Base-by-base conservation (phyloP, 176 grass and related monocot species). In the Juncus inflexus region DNA sequence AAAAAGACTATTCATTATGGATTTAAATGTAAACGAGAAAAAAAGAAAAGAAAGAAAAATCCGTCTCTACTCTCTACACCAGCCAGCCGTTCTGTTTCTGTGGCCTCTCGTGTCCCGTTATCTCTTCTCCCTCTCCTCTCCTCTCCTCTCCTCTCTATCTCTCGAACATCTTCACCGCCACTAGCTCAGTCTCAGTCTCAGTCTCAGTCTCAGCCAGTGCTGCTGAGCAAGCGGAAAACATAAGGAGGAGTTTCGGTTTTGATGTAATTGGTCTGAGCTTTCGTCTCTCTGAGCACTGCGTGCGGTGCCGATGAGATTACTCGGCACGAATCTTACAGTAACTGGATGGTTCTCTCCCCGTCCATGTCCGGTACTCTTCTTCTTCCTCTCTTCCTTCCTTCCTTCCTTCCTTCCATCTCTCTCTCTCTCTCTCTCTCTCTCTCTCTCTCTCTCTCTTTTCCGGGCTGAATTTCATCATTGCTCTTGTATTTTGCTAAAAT, bases 101-200 rank as follows among this genome's bases (percentile, higher is more conserved):
- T 89, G 90, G 90, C 85, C 90, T 95, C 82, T 55, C 76, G 79
- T 82, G 66, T 67, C 85, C 66, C 84, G 85, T 95, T 95, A 95
- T 89, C 90, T 68, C 81, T 80, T 85, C 69, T 75, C 15, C 61
- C 11, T 75, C 70, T n/a, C 68, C 6, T 28, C 19, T 28, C 50
- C 63, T 43, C 35, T 80, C 35, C 50, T 60, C 38, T 45, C 52
- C 67, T 58, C 57, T 37, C 37, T 45, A 40, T 59, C 53, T 43
- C 14, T 47, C 43, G 43, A 47, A 47, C 43, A 47, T 5, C 19
- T 47, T 47, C 43, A 6, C 43, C 43, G 2, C 43, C 43, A 28
- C 19, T 28, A 28, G 19, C 19, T 28, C 19, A 28, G 19, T 28
- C 19, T 28, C 19, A 28, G 19, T 28, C 19, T 28, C 19, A 28